Percentiles rank a stretch among this genome's conserved stretches.
These are phyloP conservation scores for Chernovozyma aurita DNA, from an alignment of 1,139 yeast genomes.

Conservation along the genomic window DNA sequence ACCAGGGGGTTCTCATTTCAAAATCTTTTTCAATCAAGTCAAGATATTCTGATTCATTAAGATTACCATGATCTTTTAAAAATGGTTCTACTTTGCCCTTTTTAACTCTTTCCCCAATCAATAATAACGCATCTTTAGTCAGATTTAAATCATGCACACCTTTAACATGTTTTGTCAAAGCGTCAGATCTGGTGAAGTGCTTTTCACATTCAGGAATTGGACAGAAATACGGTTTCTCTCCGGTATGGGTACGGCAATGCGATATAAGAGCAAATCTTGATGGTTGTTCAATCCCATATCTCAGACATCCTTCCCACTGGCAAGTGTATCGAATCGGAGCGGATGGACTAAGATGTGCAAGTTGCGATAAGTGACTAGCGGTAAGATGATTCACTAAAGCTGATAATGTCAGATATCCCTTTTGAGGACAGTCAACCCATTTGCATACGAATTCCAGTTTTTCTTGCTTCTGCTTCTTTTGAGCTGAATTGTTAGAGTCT, in stretches of 20 bases:
- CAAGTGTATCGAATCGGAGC: conserved; percentile 39
- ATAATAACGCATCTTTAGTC: conserved; percentile 29
- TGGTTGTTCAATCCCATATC: conserved; percentile 53
- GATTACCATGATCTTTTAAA: conserved; percentile 14
- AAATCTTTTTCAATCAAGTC: conserved; percentile 30
- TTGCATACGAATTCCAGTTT: conserved; percentile 18
- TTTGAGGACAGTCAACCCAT: conserved; percentile 30
- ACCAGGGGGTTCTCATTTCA: conserved; percentile 39
- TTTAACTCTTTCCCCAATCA: conserved; percentile 22
- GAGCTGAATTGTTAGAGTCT: not conserved
- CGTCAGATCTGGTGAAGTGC: conserved; percentile 56
- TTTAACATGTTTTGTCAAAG: conserved; percentile 59
- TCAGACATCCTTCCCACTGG: conserved; percentile 58
- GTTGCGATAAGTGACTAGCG: conserved; percentile 25
- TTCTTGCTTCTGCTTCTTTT: conserved; percentile 5
- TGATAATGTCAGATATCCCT: conserved; percentile 19
- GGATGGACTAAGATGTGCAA: conserved; percentile 10
- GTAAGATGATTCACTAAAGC: conserved; percentile 31
- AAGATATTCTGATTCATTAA: conserved; percentile 25
- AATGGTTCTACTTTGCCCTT: conserved; percentile 17
- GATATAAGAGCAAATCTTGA: conserved; percentile 57
- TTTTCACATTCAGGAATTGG: conserved; percentile 67
- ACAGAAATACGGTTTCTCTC: conserved; percentile 66
- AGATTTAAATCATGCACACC: conserved; percentile 54
- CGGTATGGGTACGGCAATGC: conserved; percentile 63